Evolutionary conservation across 2,329 filamentous ascomycete genomes (phyloP), one percentile per base, ranked within the genome.

Genomic region (Pseudogymnoascus sp.): DNA sequence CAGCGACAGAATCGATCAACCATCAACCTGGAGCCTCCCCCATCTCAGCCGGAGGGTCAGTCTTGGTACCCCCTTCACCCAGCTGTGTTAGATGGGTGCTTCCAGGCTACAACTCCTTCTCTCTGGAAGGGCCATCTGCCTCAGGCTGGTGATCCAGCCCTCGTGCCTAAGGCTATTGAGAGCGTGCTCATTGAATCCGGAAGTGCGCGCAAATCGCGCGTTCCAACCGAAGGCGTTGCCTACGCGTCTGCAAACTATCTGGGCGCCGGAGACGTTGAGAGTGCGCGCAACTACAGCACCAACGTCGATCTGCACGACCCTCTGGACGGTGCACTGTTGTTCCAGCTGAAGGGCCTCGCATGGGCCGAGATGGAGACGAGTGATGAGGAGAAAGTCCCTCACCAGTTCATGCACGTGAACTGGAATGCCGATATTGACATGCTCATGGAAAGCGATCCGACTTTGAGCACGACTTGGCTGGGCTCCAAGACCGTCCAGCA

Each of bases 61-160:
- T 74, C 71, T 11, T 20, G 18, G 2, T 74, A 75, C 60, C 36
- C 60, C 2, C 60, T 75, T 33, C 73, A 75, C 61, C 74, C 74
- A 3, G 64, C 70, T 8, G 64, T 63, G 6, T 63, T 75, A 3
- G 73, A 75, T 60, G 62, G 57, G n/a, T 68, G 63, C 36, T 60
- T 72, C 6, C 73, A 72, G 20, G 67, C 73, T 3, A 64, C 62
- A 11, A 61, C 63, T 4, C 63, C 65, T n/a, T 61, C 64, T 2
- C 60, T 67, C 7, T 69, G 62, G 67, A 60, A 61, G 18, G 67
- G 66, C 28, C 60, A 65, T 28, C 9, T 60, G 50, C 59, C 18
- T n/a, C 35, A 37, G 35, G 65, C 57, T 61, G 69, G 61, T 16
- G 63, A 50, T 18, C 61, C 57, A 38, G 65, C 62, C 58, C 62